phyloP scores from a whole-genome alignment of 2,329 filamentous ascomycete genomes.

The Paramyrothecium roridum region DNA sequence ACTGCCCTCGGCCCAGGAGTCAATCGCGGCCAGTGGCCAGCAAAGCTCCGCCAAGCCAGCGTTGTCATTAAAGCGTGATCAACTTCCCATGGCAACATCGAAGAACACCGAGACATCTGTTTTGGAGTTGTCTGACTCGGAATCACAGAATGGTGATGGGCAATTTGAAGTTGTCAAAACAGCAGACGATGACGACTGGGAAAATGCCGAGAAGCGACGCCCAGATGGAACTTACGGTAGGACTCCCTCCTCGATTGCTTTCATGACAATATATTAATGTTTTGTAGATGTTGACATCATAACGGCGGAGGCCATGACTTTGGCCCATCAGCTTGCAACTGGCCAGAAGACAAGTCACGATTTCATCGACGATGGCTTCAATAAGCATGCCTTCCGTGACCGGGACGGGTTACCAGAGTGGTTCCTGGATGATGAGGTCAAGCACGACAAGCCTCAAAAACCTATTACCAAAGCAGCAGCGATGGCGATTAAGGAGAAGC shows the following conservation, averaged over 20 bases:
- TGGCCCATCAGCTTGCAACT: conserved; percentile 87
- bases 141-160: conserved; percentile 34
- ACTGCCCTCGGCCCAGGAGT: conserved; percentile 45
- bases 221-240: conserved; percentile 62
- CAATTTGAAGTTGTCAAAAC: conserved; percentile 62
- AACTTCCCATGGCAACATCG: conserved; percentile 13
- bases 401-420: conserved; percentile 90
- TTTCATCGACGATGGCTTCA: conserved; percentile 87
- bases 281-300: conserved; percentile 88
- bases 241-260: conserved; percentile 9
- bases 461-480: conserved; percentile 92
- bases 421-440: conserved; percentile 91
- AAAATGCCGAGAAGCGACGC: conserved; percentile 59
- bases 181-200: conserved; percentile 59
- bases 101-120: conserved; percentile 18
- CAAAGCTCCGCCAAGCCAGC: conserved; percentile 19
- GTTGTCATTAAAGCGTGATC: conserved; percentile 15
- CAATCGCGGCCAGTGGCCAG: conserved; percentile 23
- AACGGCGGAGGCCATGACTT: conserved; percentile 98
- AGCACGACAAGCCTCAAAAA: conserved; percentile 78
- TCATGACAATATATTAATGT: conserved; percentile 5
- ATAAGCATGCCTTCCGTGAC: conserved; percentile 88
- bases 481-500: conserved; percentile 89
- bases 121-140: conserved; percentile 15
- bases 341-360: conserved; percentile 78